phyloP scores from a whole-genome alignment of 169 alveolate genomes.

The Plasmodium inui region DNA sequence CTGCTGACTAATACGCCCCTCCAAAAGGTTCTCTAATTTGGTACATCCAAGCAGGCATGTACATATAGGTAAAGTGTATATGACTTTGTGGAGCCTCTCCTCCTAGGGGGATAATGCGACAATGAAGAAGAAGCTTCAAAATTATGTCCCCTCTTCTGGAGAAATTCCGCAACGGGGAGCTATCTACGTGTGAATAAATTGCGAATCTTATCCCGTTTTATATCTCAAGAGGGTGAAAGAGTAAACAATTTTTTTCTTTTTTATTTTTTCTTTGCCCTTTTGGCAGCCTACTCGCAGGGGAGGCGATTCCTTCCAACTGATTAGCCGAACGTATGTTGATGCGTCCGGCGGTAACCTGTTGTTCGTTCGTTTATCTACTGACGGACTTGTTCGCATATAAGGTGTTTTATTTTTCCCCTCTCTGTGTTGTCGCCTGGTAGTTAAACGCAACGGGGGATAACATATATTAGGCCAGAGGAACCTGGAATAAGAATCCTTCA shows the following conservation, averaged over 20 bases:
- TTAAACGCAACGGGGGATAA: background rate
- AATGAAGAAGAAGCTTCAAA: background rate
- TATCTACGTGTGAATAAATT: background rate
- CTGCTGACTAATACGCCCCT: background rate
- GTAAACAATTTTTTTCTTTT: background rate
- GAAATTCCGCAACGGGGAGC: background rate
- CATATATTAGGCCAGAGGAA: background rate
- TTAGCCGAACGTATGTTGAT: background rate
- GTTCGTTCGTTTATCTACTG: background rate
- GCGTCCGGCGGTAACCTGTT: background rate
- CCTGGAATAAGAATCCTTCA: background rate
- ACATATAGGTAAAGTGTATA: background rate
- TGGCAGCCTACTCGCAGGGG: background rate
- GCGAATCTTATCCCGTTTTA: background rate
- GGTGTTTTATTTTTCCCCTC: background rate
- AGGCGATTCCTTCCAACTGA: background rate
- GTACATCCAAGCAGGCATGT: no score
- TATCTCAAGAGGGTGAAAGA: background rate
- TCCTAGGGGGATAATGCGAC: background rate
- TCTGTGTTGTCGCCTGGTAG: background rate
- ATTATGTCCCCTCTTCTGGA: background rate
- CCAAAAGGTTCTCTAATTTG: background rate
- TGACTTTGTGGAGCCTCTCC: background rate
- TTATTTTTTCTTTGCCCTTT: background rate
- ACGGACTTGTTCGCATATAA: background rate